Evolutionary conservation across 139 green algal species (phyloP).

Genomic region (Dunaliella primolecta): DNA sequence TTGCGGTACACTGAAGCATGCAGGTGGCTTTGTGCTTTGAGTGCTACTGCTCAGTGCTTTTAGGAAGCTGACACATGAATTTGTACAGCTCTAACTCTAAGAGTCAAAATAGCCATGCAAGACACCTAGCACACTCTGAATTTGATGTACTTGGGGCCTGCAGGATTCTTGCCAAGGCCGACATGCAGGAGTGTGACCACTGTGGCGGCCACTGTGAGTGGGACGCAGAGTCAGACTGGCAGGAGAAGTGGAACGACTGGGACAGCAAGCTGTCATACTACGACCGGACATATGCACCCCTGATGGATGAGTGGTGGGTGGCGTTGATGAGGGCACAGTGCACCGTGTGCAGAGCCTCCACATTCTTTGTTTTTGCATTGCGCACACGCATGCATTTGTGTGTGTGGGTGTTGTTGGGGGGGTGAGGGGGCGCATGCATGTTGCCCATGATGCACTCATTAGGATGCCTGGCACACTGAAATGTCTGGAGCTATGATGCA

Average conservation of each 20-base stretch:
- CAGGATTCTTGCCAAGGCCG: constrained; percentile 19
- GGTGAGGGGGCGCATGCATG: too few relatives aligned
- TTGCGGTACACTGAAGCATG: too few relatives aligned
- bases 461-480: too few relatives aligned
- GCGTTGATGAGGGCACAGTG: too few relatives aligned
- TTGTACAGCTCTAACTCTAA: neutral
- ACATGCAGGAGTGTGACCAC: constrained; percentile 32
- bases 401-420: too few relatives aligned
- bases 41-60: neutral
- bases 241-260: constrained; percentile 48
- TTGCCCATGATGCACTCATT: too few relatives aligned
- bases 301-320: constrained; percentile 52
- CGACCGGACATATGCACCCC: constrained; percentile 41
- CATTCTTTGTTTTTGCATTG: neutral
- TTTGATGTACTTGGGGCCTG: too few relatives aligned
- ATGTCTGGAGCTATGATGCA: too few relatives aligned
- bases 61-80: neutral
- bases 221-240: constrained; percentile 56
- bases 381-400: too few relatives aligned
- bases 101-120: too few relatives aligned
- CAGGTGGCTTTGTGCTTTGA: neutral
- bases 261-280: constrained; percentile 50
- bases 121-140: too few relatives aligned
- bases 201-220: constrained; percentile 49
- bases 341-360: neutral